Percentiles rank a stretch among this genome's conserved stretches.
These are phyloP conservation scores for Vigna reflexopilosa DNA, from an alignment of 306 rosid species.

Conservation along the genomic window DNA sequence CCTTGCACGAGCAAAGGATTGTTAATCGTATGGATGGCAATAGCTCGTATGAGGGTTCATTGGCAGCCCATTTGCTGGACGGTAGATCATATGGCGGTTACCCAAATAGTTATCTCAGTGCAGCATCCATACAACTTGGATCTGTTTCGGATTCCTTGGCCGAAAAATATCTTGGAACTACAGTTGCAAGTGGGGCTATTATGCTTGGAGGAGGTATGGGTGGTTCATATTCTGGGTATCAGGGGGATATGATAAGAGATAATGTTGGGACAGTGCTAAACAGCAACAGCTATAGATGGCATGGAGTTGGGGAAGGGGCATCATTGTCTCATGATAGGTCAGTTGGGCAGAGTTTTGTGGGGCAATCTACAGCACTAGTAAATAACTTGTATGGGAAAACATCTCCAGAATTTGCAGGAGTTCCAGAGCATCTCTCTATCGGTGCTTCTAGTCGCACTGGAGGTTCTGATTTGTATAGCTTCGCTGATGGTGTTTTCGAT, in stretches of 20 bases:
- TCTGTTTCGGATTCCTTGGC: slow-evolving; percentile 45
- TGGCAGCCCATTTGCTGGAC: slow-evolving; percentile 40
- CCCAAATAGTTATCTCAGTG: slow-evolving; percentile 46
- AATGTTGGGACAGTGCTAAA: slow-evolving; percentile 44
- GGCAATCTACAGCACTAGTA: slow-evolving; percentile 43
- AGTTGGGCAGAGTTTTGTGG: slow-evolving; percentile 49
- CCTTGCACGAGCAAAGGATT: slow-evolving; percentile 55
- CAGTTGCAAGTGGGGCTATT: slow-evolving; percentile 32
- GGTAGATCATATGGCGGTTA: slow-evolving; percentile 43
- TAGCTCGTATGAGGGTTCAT: slow-evolving; percentile 49
- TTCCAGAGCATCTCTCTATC: slow-evolving; percentile 44
- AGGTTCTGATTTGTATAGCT: slow-evolving; percentile 63
- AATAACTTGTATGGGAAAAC: slow-evolving; percentile 45
- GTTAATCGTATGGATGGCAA: slow-evolving; percentile 46
- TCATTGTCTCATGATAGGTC: slow-evolving; percentile 46
- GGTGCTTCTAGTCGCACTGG: slow-evolving; percentile 41
- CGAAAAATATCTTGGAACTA: slow-evolving; percentile 45
- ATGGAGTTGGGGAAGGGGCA: slow-evolving; percentile 53
- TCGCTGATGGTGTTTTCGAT: slow-evolving; percentile 64
- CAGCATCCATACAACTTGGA: slow-evolving; percentile 50
- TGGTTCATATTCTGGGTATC: slow-evolving; percentile 50
- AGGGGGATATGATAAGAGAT: slow-evolving; percentile 44
- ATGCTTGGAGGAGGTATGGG: slow-evolving; percentile 35
- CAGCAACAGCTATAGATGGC: slow-evolving; percentile 49
- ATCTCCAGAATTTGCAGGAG: slow-evolving; percentile 44